Evolutionary conservation across 257 asterid species (phyloP).

Genomic region (Capsicum pubescens): DNA sequence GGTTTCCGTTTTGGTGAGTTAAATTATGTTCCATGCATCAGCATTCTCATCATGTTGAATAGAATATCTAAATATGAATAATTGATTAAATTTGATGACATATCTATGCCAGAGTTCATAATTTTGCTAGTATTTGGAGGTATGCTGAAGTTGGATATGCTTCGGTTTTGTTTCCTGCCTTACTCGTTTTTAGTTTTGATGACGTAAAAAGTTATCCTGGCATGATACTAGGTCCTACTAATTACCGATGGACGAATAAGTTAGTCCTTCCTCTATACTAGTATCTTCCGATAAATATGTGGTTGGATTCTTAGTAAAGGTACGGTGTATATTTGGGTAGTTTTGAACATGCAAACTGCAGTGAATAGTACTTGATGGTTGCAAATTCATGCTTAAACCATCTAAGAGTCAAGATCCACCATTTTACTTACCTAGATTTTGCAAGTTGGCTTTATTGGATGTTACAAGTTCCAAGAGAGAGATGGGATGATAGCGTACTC

Average conservation of each 20-base stretch:
- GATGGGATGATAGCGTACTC: conserved; percentile 7
- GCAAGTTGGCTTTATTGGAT: conserved; percentile 7
- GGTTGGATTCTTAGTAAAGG: background rate
- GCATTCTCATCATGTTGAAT: background rate
- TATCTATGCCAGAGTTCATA: background rate
- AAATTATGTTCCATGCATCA: background rate
- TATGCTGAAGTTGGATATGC: background rate
- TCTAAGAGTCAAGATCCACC: background rate
- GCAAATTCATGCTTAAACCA: background rate
- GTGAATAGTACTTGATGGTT: background rate
- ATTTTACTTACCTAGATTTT: conserved; percentile 26
- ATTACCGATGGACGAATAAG: background rate
- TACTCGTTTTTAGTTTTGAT: background rate
- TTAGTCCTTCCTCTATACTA: background rate
- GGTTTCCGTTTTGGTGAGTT: conserved; percentile 83
- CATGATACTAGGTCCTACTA: background rate
- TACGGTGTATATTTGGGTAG: background rate
- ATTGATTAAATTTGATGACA: background rate
- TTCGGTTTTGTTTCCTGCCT: background rate
- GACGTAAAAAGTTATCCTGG: background rate
- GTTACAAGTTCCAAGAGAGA: conserved; percentile 16
- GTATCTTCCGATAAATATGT: background rate
- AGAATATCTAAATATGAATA: background rate
- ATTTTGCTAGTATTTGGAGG: background rate
- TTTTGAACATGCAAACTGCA: background rate